Percentiles rank a stretch among this genome's conserved stretches.
Evolutionary conservation across 1,139 yeast species (phyloP).

Genomic region (Kurtzmaniella natalensis): DNA sequence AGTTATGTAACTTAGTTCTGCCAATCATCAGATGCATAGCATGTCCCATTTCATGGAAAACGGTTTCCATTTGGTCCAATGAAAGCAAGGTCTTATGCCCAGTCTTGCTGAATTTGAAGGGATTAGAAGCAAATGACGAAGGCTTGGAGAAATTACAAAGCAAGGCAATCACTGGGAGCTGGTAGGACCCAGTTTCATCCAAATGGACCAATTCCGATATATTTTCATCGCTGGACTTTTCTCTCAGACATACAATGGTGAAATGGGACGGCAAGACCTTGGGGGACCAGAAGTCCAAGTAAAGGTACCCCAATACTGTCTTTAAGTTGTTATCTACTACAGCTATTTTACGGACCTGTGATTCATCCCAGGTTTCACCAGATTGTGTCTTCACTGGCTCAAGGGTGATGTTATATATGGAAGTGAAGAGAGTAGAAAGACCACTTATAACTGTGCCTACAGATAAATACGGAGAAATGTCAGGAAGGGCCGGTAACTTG

Average conservation of each 20-base stretch:
- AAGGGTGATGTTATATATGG: constrained; percentile 72
- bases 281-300: constrained; percentile 44
- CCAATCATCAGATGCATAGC: constrained; percentile 98
- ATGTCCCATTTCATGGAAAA: constrained; percentile 99
- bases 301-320: constrained; percentile 34
- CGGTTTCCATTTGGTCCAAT: constrained; percentile 81
- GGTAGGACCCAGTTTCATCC: constrained; percentile 51
- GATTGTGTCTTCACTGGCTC: constrained; percentile 57
- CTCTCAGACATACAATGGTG: constrained; percentile 91
- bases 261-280: constrained; percentile 81
- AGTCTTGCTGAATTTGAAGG: constrained; percentile 12
- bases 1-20: constrained; percentile 80
- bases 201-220: constrained; percentile 48
- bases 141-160: constrained; percentile 67
- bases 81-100: constrained; percentile 44
- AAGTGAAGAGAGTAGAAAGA: constrained; percentile 62
- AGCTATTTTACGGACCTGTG: constrained; percentile 79
- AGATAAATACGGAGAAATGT: constrained; percentile 64
- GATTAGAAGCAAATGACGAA: constrained; percentile 20
- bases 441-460: constrained; percentile 88
- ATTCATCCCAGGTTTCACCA: constrained; percentile 84
- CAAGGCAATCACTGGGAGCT: constrained; percentile 83
- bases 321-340: constrained; percentile 40
- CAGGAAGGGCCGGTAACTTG: constrained; percentile 19
- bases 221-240: constrained; percentile 20